Evolutionary conservation across 768 basidiomycete genomes (phyloP), one percentile per base, ranked within the genome.

Genomic region (Paxillus involutus): DNA sequence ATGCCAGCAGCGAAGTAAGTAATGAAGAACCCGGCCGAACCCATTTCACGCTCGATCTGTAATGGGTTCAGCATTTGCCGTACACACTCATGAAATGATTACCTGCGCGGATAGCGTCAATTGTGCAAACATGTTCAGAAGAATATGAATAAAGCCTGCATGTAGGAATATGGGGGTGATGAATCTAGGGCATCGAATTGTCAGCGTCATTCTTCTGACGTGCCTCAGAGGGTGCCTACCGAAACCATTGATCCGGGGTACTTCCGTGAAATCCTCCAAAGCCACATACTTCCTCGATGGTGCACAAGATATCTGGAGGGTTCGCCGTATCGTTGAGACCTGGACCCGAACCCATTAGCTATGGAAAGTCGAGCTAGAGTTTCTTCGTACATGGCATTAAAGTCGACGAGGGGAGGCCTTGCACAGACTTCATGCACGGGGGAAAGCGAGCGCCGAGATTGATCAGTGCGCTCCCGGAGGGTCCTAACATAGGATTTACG

Each of bases 141-240:
- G 59, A 35, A 96, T 77, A 67, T 99, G 96, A n/a, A 99, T 77
- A 53, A 99, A 77, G n/a, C 96, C 96, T 11, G 93, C 97, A 61
- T 98, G 96, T 6, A 98, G 72, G 66, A 98, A 97, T 47, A 96
- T 89, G 9, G 94, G 81, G 2, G 86, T 85, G 60, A 94, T 87
- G 65, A 95, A 95, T 58, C 91, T 89, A 60, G 32, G 47, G 30
- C 6, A 43, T 30, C 6, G 6, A 33, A 40, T 39, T 16, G 42
- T 66, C 46, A 61, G 21, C 80, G 74, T 77, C 66, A 63, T 36
- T 78, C 80, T 77, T 75, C 78, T 62, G 79, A 78, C 55, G 73
- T 12, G 17, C 24, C 33, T n/a, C 4, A 30, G 12, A 9, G 10
- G 2, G 30, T 48, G 3, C 59, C 10, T 67, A 80, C 75, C 83